Evolutionary conservation across 108 stramenopile genomes (phyloP).

Genomic region (Bacterosira constricta): DNA sequence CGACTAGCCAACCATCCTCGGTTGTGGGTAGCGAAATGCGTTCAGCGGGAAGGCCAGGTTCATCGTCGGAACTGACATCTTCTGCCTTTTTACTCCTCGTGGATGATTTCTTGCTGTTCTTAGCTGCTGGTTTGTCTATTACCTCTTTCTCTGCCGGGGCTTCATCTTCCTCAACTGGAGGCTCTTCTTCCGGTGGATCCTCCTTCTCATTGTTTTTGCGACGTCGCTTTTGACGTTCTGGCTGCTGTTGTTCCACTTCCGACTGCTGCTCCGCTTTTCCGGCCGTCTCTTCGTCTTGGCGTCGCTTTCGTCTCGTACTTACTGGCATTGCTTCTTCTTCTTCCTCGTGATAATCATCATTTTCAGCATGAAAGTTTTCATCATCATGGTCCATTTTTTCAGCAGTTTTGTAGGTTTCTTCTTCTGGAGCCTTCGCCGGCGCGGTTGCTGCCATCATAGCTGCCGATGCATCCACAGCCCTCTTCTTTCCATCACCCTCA

Average conservation of each 20-base stretch:
- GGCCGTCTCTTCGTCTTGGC: conserved; percentile 6
- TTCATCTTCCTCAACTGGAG: background rate
- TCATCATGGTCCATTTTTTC: background rate
- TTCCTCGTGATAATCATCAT: background rate
- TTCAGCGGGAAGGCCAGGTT: conserved; percentile 39
- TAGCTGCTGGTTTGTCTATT: background rate
- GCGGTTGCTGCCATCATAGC: background rate
- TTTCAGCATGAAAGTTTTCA: background rate
- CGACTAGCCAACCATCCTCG: conserved; percentile 49
- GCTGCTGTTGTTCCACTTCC: background rate
- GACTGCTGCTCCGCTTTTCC: background rate
- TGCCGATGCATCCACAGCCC: background rate
- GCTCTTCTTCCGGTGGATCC: background rate
- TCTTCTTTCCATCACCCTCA: background rate
- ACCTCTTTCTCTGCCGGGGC: background rate
- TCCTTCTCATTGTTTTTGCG: conserved; percentile 11
- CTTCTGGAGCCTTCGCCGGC: background rate
- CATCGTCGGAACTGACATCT: conserved; percentile 31
- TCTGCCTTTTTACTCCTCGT: conserved; percentile 5
- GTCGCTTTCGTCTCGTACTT: conserved; percentile 3
- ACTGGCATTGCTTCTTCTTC: conserved; percentile 1
- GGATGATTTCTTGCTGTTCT: conserved; percentile 2
- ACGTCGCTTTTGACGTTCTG: conserved; percentile 16
- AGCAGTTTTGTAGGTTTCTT: background rate
- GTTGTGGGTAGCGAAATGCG: conserved; percentile 38